A percentile compares a stretch with the other conserved stretches of the same genome.
phyloP scores from a whole-genome alignment of 2,329 filamentous ascomycete species.

The Elsinoe ampelina region DNA sequence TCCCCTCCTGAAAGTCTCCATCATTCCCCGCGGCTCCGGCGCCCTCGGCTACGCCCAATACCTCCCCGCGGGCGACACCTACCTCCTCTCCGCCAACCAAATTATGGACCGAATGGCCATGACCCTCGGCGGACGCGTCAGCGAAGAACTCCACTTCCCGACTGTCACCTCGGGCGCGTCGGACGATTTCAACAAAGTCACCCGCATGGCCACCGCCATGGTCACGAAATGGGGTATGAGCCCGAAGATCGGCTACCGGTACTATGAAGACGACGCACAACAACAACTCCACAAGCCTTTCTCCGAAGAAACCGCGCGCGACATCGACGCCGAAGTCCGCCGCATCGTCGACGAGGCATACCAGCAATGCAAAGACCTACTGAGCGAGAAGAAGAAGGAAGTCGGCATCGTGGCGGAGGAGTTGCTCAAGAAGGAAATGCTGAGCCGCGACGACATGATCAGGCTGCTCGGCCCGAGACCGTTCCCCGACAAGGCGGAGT shows the following conservation, averaged over 20 bases:
- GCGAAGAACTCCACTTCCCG: constrained; percentile 92
- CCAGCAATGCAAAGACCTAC: constrained; percentile 74
- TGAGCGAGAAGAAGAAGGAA: constrained; percentile 78
- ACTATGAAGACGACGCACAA: constrained; percentile 75
- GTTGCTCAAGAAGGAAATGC: constrained; percentile 80
- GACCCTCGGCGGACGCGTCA: constrained; percentile 91
- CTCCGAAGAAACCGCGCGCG: constrained; percentile 83
- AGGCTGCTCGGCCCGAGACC: constrained; percentile 75
- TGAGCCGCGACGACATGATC: constrained; percentile 86
- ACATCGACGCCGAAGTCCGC: constrained; percentile 85
- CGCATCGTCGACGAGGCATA: constrained; percentile 90
- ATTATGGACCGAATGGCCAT: constrained; percentile 99
- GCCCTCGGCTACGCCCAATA: constrained; percentile 96
- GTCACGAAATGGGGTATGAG: constrained; percentile 99
- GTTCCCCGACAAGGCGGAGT: constrained; percentile 78
- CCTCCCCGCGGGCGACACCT: constrained; percentile 81
- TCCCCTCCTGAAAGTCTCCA: constrained; percentile 93
- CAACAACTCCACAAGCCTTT: constrained; percentile 89
- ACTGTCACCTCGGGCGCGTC: constrained; percentile 91
- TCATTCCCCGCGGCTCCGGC: constrained; percentile 91
- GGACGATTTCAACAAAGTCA: constrained; percentile 98
- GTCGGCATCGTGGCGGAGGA: constrained; percentile 88
- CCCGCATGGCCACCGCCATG: constrained; percentile 91
- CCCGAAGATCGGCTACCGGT: constrained; percentile 80
- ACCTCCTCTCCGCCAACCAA: constrained; percentile 91